phyloP scores from a whole-genome alignment of 495 filamentous ascomycete genomes.

The Aspergillus sparsus region DNA sequence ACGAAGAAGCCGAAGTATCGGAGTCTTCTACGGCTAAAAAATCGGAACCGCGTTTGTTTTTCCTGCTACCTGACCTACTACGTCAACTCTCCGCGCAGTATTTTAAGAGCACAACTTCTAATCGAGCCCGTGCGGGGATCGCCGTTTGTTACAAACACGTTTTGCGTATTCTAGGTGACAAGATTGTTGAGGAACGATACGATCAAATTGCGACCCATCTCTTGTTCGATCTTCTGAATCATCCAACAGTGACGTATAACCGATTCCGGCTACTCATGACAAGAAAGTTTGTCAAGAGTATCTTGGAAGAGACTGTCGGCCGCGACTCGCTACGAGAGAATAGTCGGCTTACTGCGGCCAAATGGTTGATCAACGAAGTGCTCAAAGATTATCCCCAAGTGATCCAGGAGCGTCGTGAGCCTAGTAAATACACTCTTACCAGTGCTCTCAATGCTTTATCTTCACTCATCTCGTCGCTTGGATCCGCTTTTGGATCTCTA shows the following conservation, averaged over 20 bases:
- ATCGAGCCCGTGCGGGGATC: slow-evolving; percentile 78
- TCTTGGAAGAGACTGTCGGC: slow-evolving; percentile 83
- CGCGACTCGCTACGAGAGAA: slow-evolving; percentile 81
- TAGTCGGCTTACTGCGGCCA: slow-evolving; percentile 79
- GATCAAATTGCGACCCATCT: slow-evolving; percentile 77
- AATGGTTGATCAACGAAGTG: slow-evolving; percentile 78
- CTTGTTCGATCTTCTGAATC: slow-evolving; percentile 75
- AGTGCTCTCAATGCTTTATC: slow-evolving; percentile 78
- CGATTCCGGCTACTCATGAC: slow-evolving; percentile 86
- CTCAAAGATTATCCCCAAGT: slow-evolving; percentile 95
- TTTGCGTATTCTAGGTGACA: slow-evolving; percentile 70
- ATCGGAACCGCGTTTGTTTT: slow-evolving; percentile 62
- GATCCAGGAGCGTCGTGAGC: slow-evolving; percentile 87
- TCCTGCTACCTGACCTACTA: slow-evolving; percentile 78
- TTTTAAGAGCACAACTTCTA: slow-evolving; percentile 74
- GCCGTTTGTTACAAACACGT: slow-evolving; percentile 84
- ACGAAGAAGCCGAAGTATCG: slow-evolving; percentile 71
- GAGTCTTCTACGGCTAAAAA: slow-evolving; percentile 70
- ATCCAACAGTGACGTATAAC: slow-evolving; percentile 74
- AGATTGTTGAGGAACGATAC: slow-evolving; percentile 77
- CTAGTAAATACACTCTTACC: slow-evolving; percentile 80
- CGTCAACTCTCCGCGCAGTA: slow-evolving; percentile 82
- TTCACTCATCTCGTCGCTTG: slow-evolving; percentile 75
- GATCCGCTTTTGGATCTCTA: slow-evolving; percentile 73
- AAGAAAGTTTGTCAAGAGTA: slow-evolving; percentile 78